Evolutionary conservation across 768 basidiomycete genomes (phyloP).

Genomic region (Amanita phalloides): DNA sequence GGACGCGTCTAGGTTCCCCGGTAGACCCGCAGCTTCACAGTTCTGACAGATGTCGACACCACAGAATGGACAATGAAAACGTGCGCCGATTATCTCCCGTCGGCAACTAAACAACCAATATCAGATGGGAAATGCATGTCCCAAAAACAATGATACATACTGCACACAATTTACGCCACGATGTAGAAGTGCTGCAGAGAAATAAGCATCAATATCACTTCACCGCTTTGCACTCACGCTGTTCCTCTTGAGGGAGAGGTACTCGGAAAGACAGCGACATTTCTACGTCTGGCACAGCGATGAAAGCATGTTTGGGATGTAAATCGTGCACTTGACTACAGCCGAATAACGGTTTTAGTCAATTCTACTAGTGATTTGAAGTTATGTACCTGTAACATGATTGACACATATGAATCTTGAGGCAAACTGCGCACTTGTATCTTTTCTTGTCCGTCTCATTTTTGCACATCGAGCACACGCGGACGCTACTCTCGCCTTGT

Average conservation of each 20-base stretch:
- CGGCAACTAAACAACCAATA: conserved; percentile 46
- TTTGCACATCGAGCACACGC: conserved; percentile 75
- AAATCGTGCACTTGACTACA: conserved; percentile 81
- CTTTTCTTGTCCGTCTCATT: conserved; percentile 48
- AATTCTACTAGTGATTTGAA: background rate
- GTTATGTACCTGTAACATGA: conserved; percentile 68
- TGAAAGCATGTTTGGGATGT: conserved; percentile 83
- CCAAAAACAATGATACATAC: conserved; percentile 32
- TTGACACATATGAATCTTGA: conserved; percentile 71
- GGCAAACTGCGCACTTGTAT: conserved; percentile 80
- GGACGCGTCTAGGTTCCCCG: conserved; percentile 68
- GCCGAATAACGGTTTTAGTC: background rate
- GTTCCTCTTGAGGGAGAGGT: conserved; percentile 36
- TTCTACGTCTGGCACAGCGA: conserved; percentile 60
- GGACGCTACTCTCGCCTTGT: conserved; percentile 61
- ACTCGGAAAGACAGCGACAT: conserved; percentile 29
- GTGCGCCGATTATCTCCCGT: conserved; percentile 83
- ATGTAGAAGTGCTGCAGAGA: conserved; percentile 56
- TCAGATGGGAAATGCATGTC: background rate
- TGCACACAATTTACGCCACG: conserved; percentile 79
- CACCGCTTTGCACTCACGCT: conserved; percentile 33
- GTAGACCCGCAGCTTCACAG: conserved; percentile 79
- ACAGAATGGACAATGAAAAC: conserved; percentile 90
- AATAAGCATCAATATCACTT: conserved; percentile 1
- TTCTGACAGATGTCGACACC: conserved; percentile 80